These are phyloP conservation scores for Closterium sp. DNA, from an alignment of 139 green algal species.

Conservation along the genomic window DNA sequence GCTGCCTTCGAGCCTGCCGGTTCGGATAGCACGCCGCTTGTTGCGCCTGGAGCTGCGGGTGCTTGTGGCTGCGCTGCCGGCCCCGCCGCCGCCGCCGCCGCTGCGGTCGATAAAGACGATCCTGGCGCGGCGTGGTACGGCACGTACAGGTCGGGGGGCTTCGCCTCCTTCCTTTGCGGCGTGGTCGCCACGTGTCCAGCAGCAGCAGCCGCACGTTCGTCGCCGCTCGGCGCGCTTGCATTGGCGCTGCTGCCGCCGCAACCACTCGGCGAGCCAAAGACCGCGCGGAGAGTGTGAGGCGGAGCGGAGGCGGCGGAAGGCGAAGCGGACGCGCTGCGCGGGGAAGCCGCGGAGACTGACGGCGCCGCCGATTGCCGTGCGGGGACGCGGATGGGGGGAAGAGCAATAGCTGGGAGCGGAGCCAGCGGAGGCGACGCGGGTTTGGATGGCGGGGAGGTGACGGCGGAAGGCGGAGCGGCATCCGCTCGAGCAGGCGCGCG, in stretches of 20 bases:
- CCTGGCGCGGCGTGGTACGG: not conserved
- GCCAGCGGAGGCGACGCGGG: not conserved
- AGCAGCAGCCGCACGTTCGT: not conserved
- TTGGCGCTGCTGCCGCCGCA: not conserved
- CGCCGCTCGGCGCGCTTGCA: not conserved
- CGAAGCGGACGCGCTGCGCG: not conserved
- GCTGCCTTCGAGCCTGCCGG: not conserved
- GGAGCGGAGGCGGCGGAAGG: not conserved
- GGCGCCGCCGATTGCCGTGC: not conserved
- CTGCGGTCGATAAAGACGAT: not conserved
- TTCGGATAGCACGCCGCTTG: not conserved
- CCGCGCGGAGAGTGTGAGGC: not conserved
- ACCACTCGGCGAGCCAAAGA: not conserved
- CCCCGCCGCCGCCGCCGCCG: too few species aligned
- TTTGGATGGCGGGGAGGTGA: not conserved
- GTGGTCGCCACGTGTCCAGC: not conserved
- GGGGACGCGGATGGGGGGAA: not conserved
- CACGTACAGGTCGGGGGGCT: not conserved
- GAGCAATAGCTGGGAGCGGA: not conserved
- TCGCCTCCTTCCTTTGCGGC: not conserved
- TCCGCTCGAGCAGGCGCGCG: not conserved
- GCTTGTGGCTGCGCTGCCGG: not conserved
- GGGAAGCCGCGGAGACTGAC: not conserved
- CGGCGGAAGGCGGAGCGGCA: not conserved
- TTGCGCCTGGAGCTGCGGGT: not conserved